These are phyloP conservation scores for Malassezia japonica DNA, from an alignment of 1,284 basidiomycete species.

Conservation along the genomic window DNA sequence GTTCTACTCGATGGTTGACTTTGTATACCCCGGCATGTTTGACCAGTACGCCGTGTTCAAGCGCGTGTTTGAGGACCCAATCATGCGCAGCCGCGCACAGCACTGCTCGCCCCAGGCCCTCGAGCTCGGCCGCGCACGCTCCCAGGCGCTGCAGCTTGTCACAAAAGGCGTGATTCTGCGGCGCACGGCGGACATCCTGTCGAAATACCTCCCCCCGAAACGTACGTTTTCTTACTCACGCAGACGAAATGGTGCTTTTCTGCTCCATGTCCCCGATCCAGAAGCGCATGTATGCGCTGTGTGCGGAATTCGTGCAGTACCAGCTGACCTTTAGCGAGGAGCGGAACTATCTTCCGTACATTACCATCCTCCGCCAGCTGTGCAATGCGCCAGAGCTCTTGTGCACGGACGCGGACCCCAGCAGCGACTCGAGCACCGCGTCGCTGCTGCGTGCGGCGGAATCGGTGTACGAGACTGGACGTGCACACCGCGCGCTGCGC, in stretches of 20 bases:
- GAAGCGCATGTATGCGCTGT: conserved; percentile 65
- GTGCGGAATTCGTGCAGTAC: conserved; percentile 49
- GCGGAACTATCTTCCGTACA: conserved; percentile 33
- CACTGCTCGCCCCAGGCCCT: conserved; percentile 63
- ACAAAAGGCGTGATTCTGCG: conserved; percentile 80
- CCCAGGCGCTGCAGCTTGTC: conserved; percentile 57
- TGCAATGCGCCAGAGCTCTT: conserved; percentile 81
- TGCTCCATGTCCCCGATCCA: conserved; percentile 54
- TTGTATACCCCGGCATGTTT: conserved; percentile 81
- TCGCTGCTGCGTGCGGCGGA: background rate
- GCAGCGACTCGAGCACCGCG: background rate
- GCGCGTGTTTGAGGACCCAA: conserved; percentile 72
- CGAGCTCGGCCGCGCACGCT: conserved; percentile 60
- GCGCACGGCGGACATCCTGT: conserved; percentile 62
- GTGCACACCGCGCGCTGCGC: background rate
- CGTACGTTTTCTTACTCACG: conserved; percentile 20
- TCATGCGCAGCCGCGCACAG: conserved; percentile 73
- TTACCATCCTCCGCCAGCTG: conserved; percentile 60
- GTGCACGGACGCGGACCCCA: background rate
- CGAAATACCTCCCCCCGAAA: conserved; percentile 80
- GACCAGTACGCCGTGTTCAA: conserved; percentile 49
- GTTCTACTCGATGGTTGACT: conserved; percentile 92
- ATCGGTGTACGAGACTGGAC: background rate
- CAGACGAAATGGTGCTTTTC: conserved; percentile 52
- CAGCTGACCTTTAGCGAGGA: conserved; percentile 25